Percentiles rank a stretch among this genome's conserved stretches.
Evolutionary conservation across 148 eudicot species (phyloP).

Genomic region (Mesembryanthemum crystallinum): DNA sequence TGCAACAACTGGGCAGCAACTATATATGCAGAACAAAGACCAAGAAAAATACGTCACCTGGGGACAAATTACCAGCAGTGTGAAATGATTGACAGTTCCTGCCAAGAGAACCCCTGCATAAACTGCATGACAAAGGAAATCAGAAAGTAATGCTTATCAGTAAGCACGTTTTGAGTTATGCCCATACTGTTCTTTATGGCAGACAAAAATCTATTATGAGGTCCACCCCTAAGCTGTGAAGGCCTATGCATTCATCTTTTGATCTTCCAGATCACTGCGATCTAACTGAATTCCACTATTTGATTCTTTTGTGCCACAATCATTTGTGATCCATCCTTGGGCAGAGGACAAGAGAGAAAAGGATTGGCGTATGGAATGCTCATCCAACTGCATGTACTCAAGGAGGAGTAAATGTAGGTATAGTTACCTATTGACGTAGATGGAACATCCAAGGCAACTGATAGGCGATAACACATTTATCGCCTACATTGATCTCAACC

Average conservation of each 20-base stretch:
- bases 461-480: too few species aligned
- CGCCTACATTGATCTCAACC: too few species aligned
- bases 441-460: too few species aligned
- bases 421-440: too few species aligned
- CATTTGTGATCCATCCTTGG: not conserved
- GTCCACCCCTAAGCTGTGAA: conserved; percentile 22
- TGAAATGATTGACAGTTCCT: conserved; percentile 25
- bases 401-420: too few species aligned
- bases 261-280: conserved; percentile 10
- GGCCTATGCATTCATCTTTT: conserved; percentile 14
- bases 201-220: conserved; percentile 8
- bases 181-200: conserved; percentile 18
- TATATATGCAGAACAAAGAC: not conserved
- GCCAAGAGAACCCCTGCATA: conserved; percentile 16
- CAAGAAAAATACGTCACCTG: conserved; percentile 3
- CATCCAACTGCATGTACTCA: not conserved
- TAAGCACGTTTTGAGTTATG: conserved; percentile 19
- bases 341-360: not conserved
- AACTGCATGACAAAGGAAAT: conserved; percentile 10
- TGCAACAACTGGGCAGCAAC: conserved; percentile 2
- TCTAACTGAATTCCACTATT: not conserved
- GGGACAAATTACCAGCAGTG: conserved; percentile 20
- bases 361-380: not conserved
- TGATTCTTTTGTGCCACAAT: conserved; percentile 6
- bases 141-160: conserved; percentile 10